Evolutionary conservation across 2,329 filamentous ascomycete genomes (phyloP).

Genomic region (Neofusicoccum laricinum): DNA sequence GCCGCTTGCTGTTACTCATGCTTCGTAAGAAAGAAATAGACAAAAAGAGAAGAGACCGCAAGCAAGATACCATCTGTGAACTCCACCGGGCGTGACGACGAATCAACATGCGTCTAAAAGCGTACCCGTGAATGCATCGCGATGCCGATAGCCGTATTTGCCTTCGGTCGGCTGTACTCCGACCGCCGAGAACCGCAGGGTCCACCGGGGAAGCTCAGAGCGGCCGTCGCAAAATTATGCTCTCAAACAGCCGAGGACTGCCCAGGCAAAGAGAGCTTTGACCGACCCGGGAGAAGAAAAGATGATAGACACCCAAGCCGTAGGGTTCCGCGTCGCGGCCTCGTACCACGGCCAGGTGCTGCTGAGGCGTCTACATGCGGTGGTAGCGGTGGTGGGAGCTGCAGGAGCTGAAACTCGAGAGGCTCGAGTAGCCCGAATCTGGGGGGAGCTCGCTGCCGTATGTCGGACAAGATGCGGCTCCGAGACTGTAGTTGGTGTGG

Average conservation of each 20-base stretch:
- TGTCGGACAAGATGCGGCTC: background rate
- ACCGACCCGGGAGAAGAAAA: background rate
- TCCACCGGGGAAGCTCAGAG: background rate
- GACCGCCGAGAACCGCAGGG: background rate
- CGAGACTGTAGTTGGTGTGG: slow-evolving; percentile 42
- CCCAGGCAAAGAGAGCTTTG: background rate
- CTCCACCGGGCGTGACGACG: background rate
- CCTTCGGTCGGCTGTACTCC: background rate
- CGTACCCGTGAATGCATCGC: background rate
- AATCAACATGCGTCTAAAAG: background rate
- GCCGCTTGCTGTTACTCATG: slow-evolving; percentile 1
- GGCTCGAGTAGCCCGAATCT: slow-evolving; percentile 5
- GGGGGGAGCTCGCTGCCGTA: background rate
- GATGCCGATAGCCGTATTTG: background rate
- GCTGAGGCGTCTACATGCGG: background rate
- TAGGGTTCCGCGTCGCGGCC: background rate
- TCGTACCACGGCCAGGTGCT: background rate
- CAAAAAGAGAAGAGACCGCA: background rate
- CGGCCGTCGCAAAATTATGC: background rate
- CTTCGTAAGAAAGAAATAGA: background rate
- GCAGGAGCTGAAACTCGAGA: background rate
- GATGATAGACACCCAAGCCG: background rate
- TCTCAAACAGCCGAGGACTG: background rate
- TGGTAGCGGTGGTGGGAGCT: slow-evolving; percentile 8
- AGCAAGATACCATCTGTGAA: background rate